Conservation (phyloP, 805 yeast genomes). For the Candida arabinofermentans region DNA sequence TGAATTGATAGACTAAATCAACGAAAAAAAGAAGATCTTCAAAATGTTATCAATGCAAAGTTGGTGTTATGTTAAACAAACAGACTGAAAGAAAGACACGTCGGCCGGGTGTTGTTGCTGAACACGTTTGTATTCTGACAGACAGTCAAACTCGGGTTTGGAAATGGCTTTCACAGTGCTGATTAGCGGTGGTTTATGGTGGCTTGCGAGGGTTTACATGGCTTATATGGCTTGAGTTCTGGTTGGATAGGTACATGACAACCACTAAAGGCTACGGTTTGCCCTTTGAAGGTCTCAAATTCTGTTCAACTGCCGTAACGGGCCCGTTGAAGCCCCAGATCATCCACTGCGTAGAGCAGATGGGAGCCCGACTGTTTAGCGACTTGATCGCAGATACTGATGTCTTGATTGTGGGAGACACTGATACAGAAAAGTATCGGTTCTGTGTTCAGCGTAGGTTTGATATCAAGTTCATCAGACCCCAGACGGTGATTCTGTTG, state of each 20-base stretch:
- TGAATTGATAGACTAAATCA: too few species aligned
- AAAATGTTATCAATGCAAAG: too few species aligned
- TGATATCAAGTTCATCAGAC: conserved; percentile 54
- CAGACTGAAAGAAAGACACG: background rate
- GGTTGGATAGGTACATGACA: too few species aligned
- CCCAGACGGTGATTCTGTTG: conserved; percentile 40
- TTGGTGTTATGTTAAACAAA: too few species aligned
- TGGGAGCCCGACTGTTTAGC: conserved; percentile 57
- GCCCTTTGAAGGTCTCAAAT: conserved; percentile 35
- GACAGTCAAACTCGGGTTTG: background rate
- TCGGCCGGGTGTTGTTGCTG: background rate
- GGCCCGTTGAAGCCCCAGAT: conserved; percentile 39
- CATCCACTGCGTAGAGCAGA: conserved; percentile 40
- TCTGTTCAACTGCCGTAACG: conserved; percentile 55
- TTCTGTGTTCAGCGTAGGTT: conserved; percentile 47
- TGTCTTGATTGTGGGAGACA: conserved; percentile 55
- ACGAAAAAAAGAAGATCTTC: too few species aligned
- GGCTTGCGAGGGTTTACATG: too few species aligned
- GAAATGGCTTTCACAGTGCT: background rate
- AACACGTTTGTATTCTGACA: background rate
- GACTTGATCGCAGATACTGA: conserved; percentile 61
- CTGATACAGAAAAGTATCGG: conserved; percentile 51
- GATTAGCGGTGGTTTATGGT: too few species aligned
- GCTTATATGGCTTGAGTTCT: too few species aligned
- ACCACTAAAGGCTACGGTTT: background rate